These are phyloP conservation scores for Aegilops umbellulata DNA, from an alignment of 176 grass and related monocot genomes.

Conservation along the genomic window DNA sequence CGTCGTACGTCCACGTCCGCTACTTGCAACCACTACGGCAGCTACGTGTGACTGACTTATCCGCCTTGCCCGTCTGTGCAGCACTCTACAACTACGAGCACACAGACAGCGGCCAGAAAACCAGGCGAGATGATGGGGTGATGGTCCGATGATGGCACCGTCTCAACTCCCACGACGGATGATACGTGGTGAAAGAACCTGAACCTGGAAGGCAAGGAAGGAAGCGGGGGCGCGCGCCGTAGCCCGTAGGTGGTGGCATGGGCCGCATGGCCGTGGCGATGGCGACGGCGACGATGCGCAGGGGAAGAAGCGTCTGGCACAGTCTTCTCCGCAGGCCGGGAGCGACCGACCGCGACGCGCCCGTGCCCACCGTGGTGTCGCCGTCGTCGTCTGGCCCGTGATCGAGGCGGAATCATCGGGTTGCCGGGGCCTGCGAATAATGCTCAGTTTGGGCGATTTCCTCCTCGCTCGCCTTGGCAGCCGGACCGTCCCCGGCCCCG, in stretches of 20 bases:
- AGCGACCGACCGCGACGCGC: background rate
- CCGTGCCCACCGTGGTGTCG: too few species aligned
- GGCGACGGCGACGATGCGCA: too few species aligned
- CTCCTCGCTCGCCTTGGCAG: background rate
- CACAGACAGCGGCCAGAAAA: background rate
- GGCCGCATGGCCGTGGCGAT: too few species aligned
- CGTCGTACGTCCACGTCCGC: too few species aligned
- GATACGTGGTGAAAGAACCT: too few species aligned
- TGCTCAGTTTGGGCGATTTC: background rate
- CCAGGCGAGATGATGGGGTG: background rate
- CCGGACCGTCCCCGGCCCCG: too few species aligned
- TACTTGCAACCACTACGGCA: background rate
- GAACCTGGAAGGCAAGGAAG: too few species aligned
- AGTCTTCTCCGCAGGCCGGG: background rate
- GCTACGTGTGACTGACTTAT: background rate
- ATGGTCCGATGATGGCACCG: background rate
- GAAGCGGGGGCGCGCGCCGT: too few species aligned
- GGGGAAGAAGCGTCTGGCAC: background rate
- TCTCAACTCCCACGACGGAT: too few species aligned
- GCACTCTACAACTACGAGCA: background rate
- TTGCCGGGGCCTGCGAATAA: background rate
- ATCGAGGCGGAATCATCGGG: constrained; percentile 4
- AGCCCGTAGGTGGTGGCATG: too few species aligned
- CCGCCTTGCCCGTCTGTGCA: background rate
- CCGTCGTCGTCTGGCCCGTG: background rate